These are phyloP conservation scores for Acmispon strigosus DNA, from an alignment of 306 rosid genomes.

Conservation along the genomic window DNA sequence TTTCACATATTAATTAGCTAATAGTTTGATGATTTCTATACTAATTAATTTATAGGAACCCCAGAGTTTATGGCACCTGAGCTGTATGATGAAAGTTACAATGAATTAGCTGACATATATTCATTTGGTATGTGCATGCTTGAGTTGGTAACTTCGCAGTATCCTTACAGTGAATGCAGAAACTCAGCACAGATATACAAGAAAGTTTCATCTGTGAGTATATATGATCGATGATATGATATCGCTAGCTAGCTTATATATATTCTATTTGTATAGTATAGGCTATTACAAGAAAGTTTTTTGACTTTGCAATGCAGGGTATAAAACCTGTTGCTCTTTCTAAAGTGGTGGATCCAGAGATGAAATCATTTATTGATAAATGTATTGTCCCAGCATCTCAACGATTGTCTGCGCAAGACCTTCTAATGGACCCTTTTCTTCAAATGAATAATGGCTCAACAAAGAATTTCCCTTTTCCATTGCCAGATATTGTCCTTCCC, in stretches of 20 bases:
- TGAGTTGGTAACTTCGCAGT: slow-evolving; percentile 45
- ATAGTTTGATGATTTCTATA: background rate
- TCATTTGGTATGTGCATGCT: slow-evolving; percentile 53
- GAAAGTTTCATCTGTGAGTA: slow-evolving; percentile 52
- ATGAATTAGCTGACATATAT: slow-evolving; percentile 45
- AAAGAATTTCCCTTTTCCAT: slow-evolving; percentile 26
- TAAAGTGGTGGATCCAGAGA: slow-evolving; percentile 25
- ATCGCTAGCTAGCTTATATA: too few species aligned
- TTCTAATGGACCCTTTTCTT: slow-evolving; percentile 32
- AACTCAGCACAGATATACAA: slow-evolving; percentile 49
- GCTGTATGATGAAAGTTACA: slow-evolving; percentile 44
- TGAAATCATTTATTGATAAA: slow-evolving; percentile 32
- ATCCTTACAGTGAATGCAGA: slow-evolving; percentile 47
- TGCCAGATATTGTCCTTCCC: slow-evolving; percentile 46
- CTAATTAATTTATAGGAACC: slow-evolving; percentile 27
- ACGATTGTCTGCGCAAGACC: slow-evolving; percentile 36
- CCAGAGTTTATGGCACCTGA: slow-evolving; percentile 57
- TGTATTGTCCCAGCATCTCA: slow-evolving; percentile 39
- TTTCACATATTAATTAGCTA: slow-evolving; percentile 3
- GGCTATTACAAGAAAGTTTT: background rate
- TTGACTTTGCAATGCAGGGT: slow-evolving; percentile 28
- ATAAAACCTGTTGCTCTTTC: slow-evolving; percentile 34
- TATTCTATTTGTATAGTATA: background rate
- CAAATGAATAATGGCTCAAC: slow-evolving; percentile 16
- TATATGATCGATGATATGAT: too few species aligned